These are phyloP conservation scores for Auxenochlorella pyrenoidosa DNA, from an alignment of 139 green algal species.

Conservation along the genomic window DNA sequence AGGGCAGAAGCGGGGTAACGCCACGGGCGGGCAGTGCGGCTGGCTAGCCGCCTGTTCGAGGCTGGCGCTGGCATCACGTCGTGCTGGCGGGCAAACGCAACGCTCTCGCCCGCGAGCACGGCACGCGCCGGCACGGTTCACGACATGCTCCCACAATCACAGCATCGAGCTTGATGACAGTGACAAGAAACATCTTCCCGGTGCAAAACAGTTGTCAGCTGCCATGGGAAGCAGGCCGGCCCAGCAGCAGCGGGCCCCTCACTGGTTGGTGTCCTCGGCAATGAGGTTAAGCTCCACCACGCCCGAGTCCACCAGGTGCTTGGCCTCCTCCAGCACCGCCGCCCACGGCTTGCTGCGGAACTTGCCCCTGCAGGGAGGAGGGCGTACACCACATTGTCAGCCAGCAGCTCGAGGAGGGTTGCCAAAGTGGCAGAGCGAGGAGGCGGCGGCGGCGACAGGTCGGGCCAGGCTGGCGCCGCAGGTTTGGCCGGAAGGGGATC, in stretches of 20 bases:
- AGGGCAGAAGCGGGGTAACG: not conserved
- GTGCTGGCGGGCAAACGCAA: too few species aligned
- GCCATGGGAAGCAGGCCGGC: not conserved
- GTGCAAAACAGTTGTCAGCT: not conserved
- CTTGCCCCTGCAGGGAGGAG: conserved; percentile 68
- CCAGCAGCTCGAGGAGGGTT: not conserved
- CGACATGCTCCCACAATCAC: too few species aligned
- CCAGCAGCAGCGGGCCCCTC: not conserved
- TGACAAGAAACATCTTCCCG: too few species aligned
- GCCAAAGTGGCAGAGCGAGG: not conserved
- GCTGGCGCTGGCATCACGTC: too few species aligned
- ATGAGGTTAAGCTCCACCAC: conserved; percentile 92
- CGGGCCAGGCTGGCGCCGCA: too few species aligned
- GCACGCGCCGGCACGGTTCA: too few species aligned
- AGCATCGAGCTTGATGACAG: too few species aligned
- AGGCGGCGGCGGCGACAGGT: not conserved
- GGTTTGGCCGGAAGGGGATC: not conserved
- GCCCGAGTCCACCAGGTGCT: conserved; percentile 70
- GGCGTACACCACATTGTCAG: not conserved
- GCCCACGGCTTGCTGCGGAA: conserved; percentile 88
- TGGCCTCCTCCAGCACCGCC: conserved; percentile 78
- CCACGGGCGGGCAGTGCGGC: too few species aligned
- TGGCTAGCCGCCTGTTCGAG: too few species aligned
- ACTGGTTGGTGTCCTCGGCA: conserved; percentile 52
- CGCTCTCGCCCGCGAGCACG: too few species aligned